These are phyloP conservation scores for Silene coronaria DNA, from an alignment of 179 eudicot species.

Conservation along the genomic window DNA sequence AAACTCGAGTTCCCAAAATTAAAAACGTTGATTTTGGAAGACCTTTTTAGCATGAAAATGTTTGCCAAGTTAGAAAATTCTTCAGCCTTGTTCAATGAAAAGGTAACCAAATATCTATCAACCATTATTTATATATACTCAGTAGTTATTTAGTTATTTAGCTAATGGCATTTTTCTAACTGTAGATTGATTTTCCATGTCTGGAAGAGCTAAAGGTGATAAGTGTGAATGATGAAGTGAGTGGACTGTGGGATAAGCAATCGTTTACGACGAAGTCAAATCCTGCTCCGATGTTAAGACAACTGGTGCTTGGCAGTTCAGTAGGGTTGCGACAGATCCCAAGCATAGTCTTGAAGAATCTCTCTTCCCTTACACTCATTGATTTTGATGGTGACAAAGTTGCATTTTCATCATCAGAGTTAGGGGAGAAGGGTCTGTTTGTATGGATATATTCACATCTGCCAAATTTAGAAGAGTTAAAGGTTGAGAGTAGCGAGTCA, in stretches of 20 bases:
- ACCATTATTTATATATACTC: too few relatives aligned
- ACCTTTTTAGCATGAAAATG: not conserved
- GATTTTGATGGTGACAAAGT: not conserved
- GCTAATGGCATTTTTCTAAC: not conserved
- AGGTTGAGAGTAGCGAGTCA: not conserved
- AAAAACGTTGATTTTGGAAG: not conserved
- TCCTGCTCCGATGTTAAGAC: not conserved
- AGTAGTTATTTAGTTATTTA: not conserved
- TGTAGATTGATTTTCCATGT: not conserved
- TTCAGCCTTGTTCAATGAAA: not conserved
- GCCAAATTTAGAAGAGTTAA: not conserved
- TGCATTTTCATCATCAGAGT: not conserved
- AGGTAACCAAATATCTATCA: not conserved
- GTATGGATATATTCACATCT: not conserved
- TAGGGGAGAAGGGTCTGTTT: not conserved
- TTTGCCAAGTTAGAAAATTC: not conserved
- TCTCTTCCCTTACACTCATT: not conserved
- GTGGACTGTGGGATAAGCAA: not conserved
- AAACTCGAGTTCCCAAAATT: constrained; percentile 1
- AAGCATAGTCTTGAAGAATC: not conserved
- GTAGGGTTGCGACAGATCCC: not conserved
- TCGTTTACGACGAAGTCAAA: not conserved
- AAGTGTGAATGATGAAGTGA: not conserved
- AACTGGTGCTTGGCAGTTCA: not conserved
- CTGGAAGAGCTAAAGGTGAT: not conserved